phyloP scores from a whole-genome alignment of 371 early-diverging fungal genomes.

The Circinella minor region DNA sequence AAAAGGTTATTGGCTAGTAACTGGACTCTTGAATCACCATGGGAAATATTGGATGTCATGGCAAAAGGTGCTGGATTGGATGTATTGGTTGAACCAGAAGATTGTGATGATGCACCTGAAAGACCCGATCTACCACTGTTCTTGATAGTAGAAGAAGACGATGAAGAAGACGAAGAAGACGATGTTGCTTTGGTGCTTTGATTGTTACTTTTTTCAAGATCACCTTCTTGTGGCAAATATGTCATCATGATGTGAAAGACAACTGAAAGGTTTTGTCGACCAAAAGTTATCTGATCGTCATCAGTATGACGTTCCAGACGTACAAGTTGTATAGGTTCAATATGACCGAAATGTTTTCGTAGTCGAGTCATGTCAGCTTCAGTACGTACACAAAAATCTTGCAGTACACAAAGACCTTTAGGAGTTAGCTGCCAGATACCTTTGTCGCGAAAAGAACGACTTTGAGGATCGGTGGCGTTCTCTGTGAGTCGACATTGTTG shows the following conservation, averaged over 20 bases:
- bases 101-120: slow-evolving; percentile 18
- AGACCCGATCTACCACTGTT: not conserved
- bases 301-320: slow-evolving; percentile 49
- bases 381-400: slow-evolving; percentile 54
- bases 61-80: slow-evolving; percentile 26
- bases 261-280: slow-evolving; percentile 30
- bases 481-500: slow-evolving; percentile 62
- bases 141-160: not conserved
- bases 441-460: slow-evolving; percentile 55
- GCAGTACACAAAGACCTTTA: slow-evolving; percentile 64
- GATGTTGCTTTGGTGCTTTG: slow-evolving; percentile 14
- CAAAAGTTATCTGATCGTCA: slow-evolving; percentile 44
- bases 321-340: slow-evolving; percentile 45
- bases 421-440: slow-evolving; percentile 63
- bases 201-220: slow-evolving; percentile 16
- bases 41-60: slow-evolving; percentile 20
- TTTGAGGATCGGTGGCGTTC: slow-evolving; percentile 56
- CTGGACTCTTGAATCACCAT: slow-evolving; percentile 40
- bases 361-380: slow-evolving; percentile 37
- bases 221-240: slow-evolving; percentile 45
- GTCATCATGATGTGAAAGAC: slow-evolving; percentile 53
- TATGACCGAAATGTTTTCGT: slow-evolving; percentile 40
- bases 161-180: slow-evolving; percentile 4
- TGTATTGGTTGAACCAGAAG: slow-evolving; percentile 20
- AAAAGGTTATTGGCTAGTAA: slow-evolving; percentile 45